Base-by-base conservation (phyloP, 2,329 filamentous ascomycete genomes). In the Colletotrichum australisinense region DNA sequence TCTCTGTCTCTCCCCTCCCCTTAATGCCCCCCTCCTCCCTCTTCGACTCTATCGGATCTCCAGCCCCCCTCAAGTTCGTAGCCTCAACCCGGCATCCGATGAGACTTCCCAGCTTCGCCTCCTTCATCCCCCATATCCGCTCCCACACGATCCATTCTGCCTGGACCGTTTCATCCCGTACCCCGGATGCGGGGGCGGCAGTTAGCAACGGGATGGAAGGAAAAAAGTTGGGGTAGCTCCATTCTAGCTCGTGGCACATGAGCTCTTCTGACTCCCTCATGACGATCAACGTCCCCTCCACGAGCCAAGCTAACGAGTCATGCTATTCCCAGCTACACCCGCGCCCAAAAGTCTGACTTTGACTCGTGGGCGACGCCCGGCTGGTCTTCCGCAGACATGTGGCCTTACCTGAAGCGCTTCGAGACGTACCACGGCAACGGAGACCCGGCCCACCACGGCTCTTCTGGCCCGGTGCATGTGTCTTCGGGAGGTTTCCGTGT, bases 311-410 rank as follows among this genome's bases (percentile, higher is more conserved):
- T 73, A 5, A 73, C 56, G 67, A 70, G 60, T 22, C 60, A 65
- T 60, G n/a, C 14, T 14, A n/a, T 28, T 11, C 2, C 8, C 81
- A 79, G 80, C 79, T 86, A 87, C 75, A 84, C 84, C 2, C 79
- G 85, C 32, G 84, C 83, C 14, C 84, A 87, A 75, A 79, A 82
- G 8, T 80, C 80, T 6, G 87, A 88, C 76, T 88, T 85, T 66
- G 87, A 90, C 75, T 83, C 84, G 7, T 90, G 88, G 88, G 84
- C 88, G 8, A 85, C 84, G 0, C 80, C 83, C 19, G 88, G 88
- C 0, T 90, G 88, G 88, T 79, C 79, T 19, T 81, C 84, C 5
- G 82, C 88, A 11, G 88, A 89, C 6, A 82, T 90, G 78, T 72
- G 86, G 3, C 87, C 87, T 0, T 84, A 87, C 69, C 78, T 88